A percentile compares a stretch with the other conserved stretches of the same genome.
Evolutionary conservation across 2,329 filamentous ascomycete genomes (phyloP).

Genomic region (Hymenoscyphus albidus): DNA sequence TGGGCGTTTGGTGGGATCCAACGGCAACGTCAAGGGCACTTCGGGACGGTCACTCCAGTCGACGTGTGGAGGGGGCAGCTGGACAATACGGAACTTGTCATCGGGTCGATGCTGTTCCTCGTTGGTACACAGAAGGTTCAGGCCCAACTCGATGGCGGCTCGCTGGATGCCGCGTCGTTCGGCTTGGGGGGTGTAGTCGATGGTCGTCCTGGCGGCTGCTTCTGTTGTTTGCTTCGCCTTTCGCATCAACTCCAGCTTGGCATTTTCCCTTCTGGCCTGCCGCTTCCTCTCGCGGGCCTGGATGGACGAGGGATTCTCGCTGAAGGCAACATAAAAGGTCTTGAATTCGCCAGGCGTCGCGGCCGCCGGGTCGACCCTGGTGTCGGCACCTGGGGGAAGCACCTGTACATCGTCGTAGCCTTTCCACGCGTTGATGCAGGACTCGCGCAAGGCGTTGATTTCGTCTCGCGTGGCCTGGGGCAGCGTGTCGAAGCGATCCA

Average conservation of each 20-base stretch:
- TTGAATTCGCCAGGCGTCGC: no score
- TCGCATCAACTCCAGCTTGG: not conserved
- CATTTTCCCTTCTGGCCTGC: not conserved
- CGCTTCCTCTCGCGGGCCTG: not conserved
- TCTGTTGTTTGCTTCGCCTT: not conserved
- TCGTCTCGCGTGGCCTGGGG: no score
- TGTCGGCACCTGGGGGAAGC: no score
- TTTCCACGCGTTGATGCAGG: no score
- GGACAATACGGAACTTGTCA: constrained; percentile 27
- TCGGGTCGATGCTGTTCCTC: constrained; percentile 31
- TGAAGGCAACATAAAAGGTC: not conserved
- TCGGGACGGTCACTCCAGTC: constrained; percentile 16
- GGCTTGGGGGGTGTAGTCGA: constrained; percentile 28
- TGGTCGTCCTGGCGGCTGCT: not conserved
- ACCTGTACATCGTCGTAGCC: no score
- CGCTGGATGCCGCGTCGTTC: constrained; percentile 29
- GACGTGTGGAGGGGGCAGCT: constrained; percentile 15
- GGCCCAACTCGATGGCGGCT: constrained; percentile 28
- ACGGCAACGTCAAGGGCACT: constrained; percentile 23
- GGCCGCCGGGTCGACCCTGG: no score
- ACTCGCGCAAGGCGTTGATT: no score
- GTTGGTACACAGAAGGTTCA: constrained; percentile 30
- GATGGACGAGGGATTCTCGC: not conserved
- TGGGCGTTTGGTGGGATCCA: constrained; percentile 27
- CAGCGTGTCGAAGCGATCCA: no score